Base-by-base conservation (phyloP, 306 rosid species). In the Dicorynia guianensis region DNA sequence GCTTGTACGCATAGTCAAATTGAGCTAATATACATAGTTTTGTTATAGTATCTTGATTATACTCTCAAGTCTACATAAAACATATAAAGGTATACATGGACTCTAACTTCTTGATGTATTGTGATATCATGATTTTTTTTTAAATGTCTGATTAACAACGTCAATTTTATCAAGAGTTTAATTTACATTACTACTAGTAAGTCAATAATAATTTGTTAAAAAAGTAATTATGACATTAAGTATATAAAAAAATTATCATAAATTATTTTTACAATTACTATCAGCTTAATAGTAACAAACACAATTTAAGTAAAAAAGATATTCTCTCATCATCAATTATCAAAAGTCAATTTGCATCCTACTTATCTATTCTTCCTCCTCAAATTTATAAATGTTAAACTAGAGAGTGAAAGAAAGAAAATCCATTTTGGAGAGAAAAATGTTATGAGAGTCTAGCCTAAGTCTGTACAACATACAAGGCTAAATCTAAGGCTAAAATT, bases 11-110 rank as follows among this genome's bases (percentile, higher is more conserved):
- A 12, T 33, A 5, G 15, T 50, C 65, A 62, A 58, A 63, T 57
- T 58, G 67, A 79, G 65, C 49, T 80, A 15, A 54, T 12, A 18
- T 48, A 74, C 42, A 71, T 58, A 15, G 60, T 20, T 80, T 74
- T 13, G 67, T 69, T 59, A 56, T 35, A 62, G 46, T 35, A 47
- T 58, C 47, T 39, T 62, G 15, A 43, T 46, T 60, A 17, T 30
- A 18, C 40, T 9, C 50, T 50, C 76, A 67, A 68, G 53, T 44
- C 19, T 79, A 52, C 49, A 40, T 42, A 8, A 52, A 72, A 50
- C 30, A 25, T 25, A 25, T 25, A 2, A 25, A 25, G 30, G 30
- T 25, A 25, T 1, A 25, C 18, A 73, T 40, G 12, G 62, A 39
- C 52, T 67, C 65, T 14, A 61, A 69, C 54, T 30, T 53, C 48